These are phyloP conservation scores for Annona cherimola DNA, from an alignment of 164 flowering plant species.

Conservation along the genomic window DNA sequence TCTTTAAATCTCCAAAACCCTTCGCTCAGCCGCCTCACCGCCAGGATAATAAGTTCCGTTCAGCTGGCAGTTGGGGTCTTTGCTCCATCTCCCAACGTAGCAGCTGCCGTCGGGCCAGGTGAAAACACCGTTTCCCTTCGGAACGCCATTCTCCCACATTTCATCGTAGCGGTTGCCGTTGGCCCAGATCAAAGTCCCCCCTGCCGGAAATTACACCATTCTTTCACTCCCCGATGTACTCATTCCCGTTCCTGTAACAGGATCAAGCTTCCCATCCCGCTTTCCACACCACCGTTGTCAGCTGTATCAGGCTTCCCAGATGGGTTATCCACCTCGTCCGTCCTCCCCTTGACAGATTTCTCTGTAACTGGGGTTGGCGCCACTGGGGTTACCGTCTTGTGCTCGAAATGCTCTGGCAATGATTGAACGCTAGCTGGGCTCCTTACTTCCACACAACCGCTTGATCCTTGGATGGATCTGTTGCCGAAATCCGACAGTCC, in stretches of 20 bases:
- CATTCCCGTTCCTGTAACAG: slow-evolving; percentile 30
- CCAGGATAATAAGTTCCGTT: slow-evolving; percentile 20
- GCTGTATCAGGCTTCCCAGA: too few species aligned
- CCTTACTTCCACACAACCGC: too few species aligned
- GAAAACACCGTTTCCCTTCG: slow-evolving; percentile 37
- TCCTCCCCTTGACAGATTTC: too few species aligned
- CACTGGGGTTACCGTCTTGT: too few species aligned
- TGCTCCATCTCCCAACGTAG: slow-evolving; percentile 16
- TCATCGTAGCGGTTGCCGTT: slow-evolving; percentile 42
- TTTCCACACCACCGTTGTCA: too few species aligned
- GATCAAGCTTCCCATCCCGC: too few species aligned
- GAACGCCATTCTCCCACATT: slow-evolving; percentile 39
- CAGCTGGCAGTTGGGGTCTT: background rate
- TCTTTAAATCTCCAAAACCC: slow-evolving; percentile 67
- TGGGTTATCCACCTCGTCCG: too few species aligned
- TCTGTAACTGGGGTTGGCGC: too few species aligned
- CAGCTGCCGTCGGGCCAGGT: slow-evolving; percentile 39
- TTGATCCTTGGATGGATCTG: slow-evolving; percentile 37
- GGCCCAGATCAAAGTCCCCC: slow-evolving; percentile 38
- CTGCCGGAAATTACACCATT: slow-evolving; percentile 35
- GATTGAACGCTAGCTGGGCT: too few species aligned
- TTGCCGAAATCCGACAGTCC: slow-evolving; percentile 41
- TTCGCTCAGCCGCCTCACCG: slow-evolving; percentile 84
- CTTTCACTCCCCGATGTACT: slow-evolving; percentile 42
- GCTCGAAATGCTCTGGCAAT: too few species aligned